Evolutionary conservation across 768 basidiomycete genomes (phyloP).

Genomic region (Mycena galopus): DNA sequence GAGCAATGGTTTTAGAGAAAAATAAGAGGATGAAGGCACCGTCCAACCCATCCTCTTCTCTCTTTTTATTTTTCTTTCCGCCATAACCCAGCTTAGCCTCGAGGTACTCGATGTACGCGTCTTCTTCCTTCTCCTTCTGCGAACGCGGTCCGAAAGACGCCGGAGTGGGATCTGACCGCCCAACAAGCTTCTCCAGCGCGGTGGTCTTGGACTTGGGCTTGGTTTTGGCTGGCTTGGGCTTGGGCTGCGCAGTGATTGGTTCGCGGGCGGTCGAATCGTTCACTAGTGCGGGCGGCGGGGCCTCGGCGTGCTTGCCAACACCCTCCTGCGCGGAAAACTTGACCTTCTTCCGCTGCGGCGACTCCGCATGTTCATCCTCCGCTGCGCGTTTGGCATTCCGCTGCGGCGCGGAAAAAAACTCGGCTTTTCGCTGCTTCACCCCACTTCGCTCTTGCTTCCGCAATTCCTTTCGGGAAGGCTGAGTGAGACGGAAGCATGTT

Average conservation of each 20-base stretch:
- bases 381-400: slow-evolving; percentile 56
- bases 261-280: background rate
- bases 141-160: slow-evolving; percentile 41
- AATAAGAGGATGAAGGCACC: slow-evolving; percentile 61
- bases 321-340: slow-evolving; percentile 41
- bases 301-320: background rate
- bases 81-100: slow-evolving; percentile 81
- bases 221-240: slow-evolving; percentile 23
- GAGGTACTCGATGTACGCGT: slow-evolving; percentile 86
- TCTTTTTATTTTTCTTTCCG: slow-evolving; percentile 54
- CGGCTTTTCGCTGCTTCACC: slow-evolving; percentile 74
- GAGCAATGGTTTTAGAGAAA: background rate
- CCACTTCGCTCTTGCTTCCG: slow-evolving; percentile 72
- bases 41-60: slow-evolving; percentile 85
- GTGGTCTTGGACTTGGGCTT: slow-evolving; percentile 41
- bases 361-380: slow-evolving; percentile 61
- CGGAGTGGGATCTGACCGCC: slow-evolving; percentile 30
- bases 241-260: background rate
- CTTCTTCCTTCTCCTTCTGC: slow-evolving; percentile 75
- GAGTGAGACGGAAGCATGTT: background rate
- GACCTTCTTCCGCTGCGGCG: slow-evolving; percentile 64
- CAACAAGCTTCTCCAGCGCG: slow-evolving; percentile 51
- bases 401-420: slow-evolving; percentile 60
- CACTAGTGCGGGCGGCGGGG: background rate
- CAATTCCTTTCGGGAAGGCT: slow-evolving; percentile 67